Base-by-base conservation (phyloP, 768 basidiomycete species). In the Amanita pseudoporphyria region DNA sequence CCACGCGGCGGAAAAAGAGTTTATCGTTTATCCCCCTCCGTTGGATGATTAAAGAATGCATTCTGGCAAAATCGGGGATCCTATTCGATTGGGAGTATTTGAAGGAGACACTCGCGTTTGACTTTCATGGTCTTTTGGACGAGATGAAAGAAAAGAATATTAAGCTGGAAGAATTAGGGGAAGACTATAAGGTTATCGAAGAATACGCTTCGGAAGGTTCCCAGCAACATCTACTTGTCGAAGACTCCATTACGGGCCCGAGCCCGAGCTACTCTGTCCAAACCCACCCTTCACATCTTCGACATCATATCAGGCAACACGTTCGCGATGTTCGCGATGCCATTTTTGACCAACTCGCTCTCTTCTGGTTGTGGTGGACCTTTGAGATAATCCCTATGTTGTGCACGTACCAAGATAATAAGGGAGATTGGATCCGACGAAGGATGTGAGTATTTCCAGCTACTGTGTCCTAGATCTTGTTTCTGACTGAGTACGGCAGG, bases 1-100 rank as follows among this genome's bases (percentile, higher is more conserved):
- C 42, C 21, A 59, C 58, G 39, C 44, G 50, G 13, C 41, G 55
- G 13, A 47, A 51, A 10, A 51, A 55, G 21, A 62, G 60, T 44
- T 51, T 64, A 6, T 60, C 61, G 1, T 55, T 53, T 37, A 61
- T 64, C 32, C 58, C 61, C 1, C 50, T 64, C 38, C 52, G 62
- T 18, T 64, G 62, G 62, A 64, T 64, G 62, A 61, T 64, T 46
- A 61, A 57, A 21, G 63, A 64, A 42, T 60, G 56, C 40, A 47
- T 64, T 26, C 12, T 58, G 9, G 45, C 52, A 6, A 30, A 50
- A 12, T 57, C 59, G 12, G 60, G 55, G 0, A 57, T 60, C 22
- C 43, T 54, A 19, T 62, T 62, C 21, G 56, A 64, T 28, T 30
- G 51, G 24, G 40, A 56, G n/a, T 57, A 52, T 19, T 51, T 64